Evolutionary conservation across 495 filamentous ascomycete species (phyloP), one percentile per base, ranked within the genome.

Genomic region (Achaetomiella virescens): DNA sequence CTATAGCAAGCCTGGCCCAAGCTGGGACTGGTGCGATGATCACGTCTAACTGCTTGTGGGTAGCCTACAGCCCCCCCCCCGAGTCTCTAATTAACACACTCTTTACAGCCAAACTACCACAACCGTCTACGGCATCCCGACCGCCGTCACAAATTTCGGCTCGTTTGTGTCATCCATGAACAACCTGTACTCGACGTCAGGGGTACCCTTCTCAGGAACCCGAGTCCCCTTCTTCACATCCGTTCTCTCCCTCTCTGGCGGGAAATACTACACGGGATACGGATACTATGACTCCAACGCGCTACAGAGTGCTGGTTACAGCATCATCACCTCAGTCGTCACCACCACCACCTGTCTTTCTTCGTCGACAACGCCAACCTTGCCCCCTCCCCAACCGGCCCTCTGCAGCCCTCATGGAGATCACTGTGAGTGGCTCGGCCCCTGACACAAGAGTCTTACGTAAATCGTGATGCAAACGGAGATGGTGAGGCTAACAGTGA

Each of bases 221-320:
- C 22, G 17, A 12, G 25, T 53, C 25, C 38, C 42, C 8, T 29
- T 53, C 50, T 53, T 33, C 50, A 53, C 50, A 2, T 35, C 50
- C 8, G 27, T 44, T 25, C 17, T 35, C 25, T 12, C 38, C 12
- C 10, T 53, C 3, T 11, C 17, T 0, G 15, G 15, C 9, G 50
- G 50, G 9, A 35, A 22, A 17, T 12, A 21, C 20, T 43, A 33
- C 17, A 53, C 50, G 24, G 50, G 38, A 9, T 44, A 35, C 38
- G 38, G 29, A 3, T 43, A 31, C 7, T 53, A 53, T 25, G 40
- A 53, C 50, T 43, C 31, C 6, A 17, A 43, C 15, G 50, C 50
- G 2, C 36, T 53, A 5, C 8, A n/a, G n/a, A 53, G 40, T 14
- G 50, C 50, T 15, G 50, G 50, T 17, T 53, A 53, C 18, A 44